These are phyloP conservation scores for Trametes pubescens DNA, from an alignment of 1,284 basidiomycete genomes.

Conservation along the genomic window DNA sequence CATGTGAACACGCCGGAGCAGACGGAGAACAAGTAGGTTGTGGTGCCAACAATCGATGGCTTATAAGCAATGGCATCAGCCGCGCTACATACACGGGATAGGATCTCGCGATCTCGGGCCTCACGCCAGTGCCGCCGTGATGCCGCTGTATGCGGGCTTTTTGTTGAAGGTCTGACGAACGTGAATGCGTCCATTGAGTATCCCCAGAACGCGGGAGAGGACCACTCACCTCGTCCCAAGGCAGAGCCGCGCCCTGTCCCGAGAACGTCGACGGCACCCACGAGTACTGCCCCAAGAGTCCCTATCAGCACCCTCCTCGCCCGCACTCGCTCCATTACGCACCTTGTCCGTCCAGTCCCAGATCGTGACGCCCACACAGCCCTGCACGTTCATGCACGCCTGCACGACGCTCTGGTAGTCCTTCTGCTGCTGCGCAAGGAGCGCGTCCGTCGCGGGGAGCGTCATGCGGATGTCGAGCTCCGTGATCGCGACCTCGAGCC, in stretches of 20 bases:
- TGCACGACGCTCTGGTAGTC: conserved; percentile 56
- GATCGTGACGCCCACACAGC: conserved; percentile 58
- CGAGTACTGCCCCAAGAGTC: conserved; percentile 42
- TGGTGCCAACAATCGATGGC: not conserved
- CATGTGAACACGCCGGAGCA: conserved; percentile 2
- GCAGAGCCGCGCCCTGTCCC: conserved; percentile 46
- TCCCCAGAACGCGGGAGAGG: not conserved
- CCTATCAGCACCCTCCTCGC: not conserved
- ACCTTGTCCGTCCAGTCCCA: conserved; percentile 59
- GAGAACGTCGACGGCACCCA: conserved; percentile 47
- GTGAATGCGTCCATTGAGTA: not conserved
- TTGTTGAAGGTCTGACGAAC: conserved; percentile 30
- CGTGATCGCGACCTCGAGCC: conserved; percentile 63
- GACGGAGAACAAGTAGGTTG: not conserved
- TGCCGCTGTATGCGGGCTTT: conserved; percentile 39
- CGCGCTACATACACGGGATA: not conserved
- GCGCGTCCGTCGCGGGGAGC: conserved; percentile 53
- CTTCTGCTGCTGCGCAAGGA: conserved; percentile 56
- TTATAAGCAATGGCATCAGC: too few species aligned
- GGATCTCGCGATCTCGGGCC: not conserved
- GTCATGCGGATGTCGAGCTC: conserved; percentile 64
- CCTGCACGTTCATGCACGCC: conserved; percentile 52
- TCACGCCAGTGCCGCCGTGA: conserved; percentile 29
- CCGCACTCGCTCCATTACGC: too few species aligned
- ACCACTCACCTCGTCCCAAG: conserved; percentile 45